Conservation (phyloP, 164 flowering plant genomes). For the Stephania cephalantha region DNA sequence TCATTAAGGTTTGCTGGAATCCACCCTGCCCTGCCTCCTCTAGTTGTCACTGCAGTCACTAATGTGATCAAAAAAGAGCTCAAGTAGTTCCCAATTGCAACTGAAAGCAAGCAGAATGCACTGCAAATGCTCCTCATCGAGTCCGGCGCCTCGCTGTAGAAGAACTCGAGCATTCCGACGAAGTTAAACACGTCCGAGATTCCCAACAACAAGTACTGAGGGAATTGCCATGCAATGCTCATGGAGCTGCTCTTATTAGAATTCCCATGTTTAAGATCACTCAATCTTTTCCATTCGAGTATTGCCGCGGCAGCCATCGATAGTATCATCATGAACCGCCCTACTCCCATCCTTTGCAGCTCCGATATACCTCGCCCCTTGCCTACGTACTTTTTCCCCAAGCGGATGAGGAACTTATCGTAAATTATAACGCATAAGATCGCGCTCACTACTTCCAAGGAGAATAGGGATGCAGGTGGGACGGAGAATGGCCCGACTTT, state of each 20-base stretch:
- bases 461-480: conserved; percentile 13
- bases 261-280: conserved; percentile 5
- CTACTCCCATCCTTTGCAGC: conserved; percentile 23
- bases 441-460: conserved; percentile 7
- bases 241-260: neutral
- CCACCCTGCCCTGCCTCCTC: conserved; percentile 7
- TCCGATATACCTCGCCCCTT: conserved; percentile 12
- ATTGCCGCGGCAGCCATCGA: conserved; percentile 14
- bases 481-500: conserved; percentile 14
- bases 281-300: conserved; percentile 16
- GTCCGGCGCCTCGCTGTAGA: conserved; percentile 44
- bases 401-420: conserved; percentile 15
- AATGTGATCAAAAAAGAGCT: neutral
- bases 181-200: conserved; percentile 36
- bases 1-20: conserved; percentile 3
- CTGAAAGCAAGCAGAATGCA: conserved; percentile 9
- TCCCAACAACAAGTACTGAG: conserved; percentile 31
- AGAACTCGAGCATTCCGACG: conserved; percentile 42
- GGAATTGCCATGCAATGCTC: conserved; percentile 31
- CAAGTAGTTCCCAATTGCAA: neutral
- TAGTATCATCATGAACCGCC: conserved; percentile 14
- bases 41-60: neutral
- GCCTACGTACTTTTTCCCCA: conserved; percentile 9
- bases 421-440: conserved; percentile 15
- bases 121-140: conserved; percentile 17